A percentile compares a stretch with the other conserved stretches of the same genome.
Evolutionary conservation across 352 stramenopile genomes (phyloP).

Genomic region (Thalassiosira mediterranea): DNA sequence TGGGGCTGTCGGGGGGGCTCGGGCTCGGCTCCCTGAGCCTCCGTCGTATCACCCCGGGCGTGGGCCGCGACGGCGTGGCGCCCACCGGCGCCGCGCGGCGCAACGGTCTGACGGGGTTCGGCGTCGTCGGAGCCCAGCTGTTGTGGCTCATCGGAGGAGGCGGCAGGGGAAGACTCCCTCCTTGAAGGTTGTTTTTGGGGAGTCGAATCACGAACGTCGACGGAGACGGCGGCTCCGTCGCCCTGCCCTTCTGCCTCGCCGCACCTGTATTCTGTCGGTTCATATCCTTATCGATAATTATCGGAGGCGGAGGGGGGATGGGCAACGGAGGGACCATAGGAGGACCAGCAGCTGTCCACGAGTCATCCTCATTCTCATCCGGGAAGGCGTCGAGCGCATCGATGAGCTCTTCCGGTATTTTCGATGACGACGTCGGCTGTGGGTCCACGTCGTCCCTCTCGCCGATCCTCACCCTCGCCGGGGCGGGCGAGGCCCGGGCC

Average conservation of each 20-base stretch:
- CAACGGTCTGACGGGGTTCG: not conserved
- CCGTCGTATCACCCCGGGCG: conserved; percentile 50
- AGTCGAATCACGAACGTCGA: too few species aligned
- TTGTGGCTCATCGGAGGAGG: not conserved
- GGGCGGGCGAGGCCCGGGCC: conserved; percentile 30
- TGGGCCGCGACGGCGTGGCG: conserved; percentile 19
- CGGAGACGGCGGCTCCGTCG: too few species aligned
- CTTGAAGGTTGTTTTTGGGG: too few species aligned
- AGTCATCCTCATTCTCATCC: too few species aligned
- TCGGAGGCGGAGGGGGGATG: too few species aligned
- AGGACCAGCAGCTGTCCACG: too few species aligned
- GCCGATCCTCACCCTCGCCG: conserved; percentile 34
- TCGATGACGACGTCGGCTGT: not conserved
- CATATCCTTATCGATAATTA: too few species aligned
- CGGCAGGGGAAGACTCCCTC: too few species aligned
- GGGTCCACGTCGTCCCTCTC: conserved; percentile 3
- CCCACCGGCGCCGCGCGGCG: not conserved
- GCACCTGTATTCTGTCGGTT: too few species aligned
- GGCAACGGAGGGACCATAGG: too few species aligned
- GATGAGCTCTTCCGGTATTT: conserved; percentile 1
- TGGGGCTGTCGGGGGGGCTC: too few species aligned
- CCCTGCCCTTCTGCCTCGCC: too few species aligned
- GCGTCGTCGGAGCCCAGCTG: not conserved
- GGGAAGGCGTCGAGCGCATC: not conserved
- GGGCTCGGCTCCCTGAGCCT: conserved; percentile 45